Percentiles rank a stretch among this genome's conserved stretches.
These are phyloP conservation scores for Epichloe glyceriae DNA, from an alignment of 2,329 filamentous ascomycete species.

Conservation along the genomic window DNA sequence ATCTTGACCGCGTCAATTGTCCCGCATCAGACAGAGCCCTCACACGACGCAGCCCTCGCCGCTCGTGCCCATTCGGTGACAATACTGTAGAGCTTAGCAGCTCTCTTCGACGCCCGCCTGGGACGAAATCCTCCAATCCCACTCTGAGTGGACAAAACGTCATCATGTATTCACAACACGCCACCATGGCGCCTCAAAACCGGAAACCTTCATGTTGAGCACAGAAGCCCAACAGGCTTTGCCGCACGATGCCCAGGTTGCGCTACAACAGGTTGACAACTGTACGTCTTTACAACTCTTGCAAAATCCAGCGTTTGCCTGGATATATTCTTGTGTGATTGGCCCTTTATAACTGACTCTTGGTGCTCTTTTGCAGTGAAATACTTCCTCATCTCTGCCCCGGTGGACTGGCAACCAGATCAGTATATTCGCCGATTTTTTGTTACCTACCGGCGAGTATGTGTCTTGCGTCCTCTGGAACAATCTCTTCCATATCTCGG, in stretches of 20 bases:
- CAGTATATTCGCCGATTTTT: slow-evolving; percentile 90
- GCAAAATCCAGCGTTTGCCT: neutral
- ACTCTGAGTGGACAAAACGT: slow-evolving; percentile 11
- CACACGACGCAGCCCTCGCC: neutral
- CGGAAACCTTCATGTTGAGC: slow-evolving; percentile 97
- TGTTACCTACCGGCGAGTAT: slow-evolving; percentile 95
- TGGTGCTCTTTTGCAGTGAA: slow-evolving; percentile 51
- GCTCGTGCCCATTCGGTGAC: neutral
- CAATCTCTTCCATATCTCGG: slow-evolving; percentile 98
- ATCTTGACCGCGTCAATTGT: neutral
- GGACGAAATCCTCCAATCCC: neutral
- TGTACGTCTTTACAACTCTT: slow-evolving; percentile 41
- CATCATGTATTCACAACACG: slow-evolving; percentile 70
- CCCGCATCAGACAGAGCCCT: neutral
- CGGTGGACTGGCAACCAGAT: slow-evolving; percentile 93
- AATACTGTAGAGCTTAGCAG: neutral
- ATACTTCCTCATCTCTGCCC: slow-evolving; percentile 98
- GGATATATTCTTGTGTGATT: neutral
- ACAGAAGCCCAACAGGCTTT: slow-evolving; percentile 93
- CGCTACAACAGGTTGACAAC: slow-evolving; percentile 96
- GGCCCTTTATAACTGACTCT: neutral
- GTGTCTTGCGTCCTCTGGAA: slow-evolving; percentile 98
- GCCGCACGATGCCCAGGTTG: slow-evolving; percentile 91
- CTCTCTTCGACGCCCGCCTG: neutral
- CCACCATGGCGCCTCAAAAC: slow-evolving; percentile 84